A percentile compares a stretch with the other conserved stretches of the same genome.
Conservation (phyloP, 1,284 basidiomycete species). For the Lentinus polychrous region DNA sequence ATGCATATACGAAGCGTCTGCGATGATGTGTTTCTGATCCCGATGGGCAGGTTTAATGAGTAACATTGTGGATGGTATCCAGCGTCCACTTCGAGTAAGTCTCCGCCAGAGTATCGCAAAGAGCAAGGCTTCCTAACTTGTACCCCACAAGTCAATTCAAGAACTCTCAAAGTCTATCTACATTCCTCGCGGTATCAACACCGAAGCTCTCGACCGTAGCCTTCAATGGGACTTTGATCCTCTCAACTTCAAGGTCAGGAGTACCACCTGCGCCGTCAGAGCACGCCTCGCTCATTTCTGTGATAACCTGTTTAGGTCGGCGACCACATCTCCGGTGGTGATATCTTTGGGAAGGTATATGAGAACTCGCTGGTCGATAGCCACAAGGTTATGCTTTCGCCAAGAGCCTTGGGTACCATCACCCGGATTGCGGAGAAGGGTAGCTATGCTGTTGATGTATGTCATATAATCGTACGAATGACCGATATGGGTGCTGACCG, state of each 20-base stretch:
- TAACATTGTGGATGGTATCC: constrained; percentile 98
- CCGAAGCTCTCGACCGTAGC: constrained; percentile 85
- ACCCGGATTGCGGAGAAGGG: constrained; percentile 94
- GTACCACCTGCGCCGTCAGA: not conserved
- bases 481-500: constrained; percentile 4
- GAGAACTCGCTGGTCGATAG: constrained; percentile 96
- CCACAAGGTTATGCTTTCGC: constrained; percentile 96
- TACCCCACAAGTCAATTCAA: constrained; percentile 73
- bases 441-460: constrained; percentile 85
- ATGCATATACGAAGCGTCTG: constrained; percentile 14
- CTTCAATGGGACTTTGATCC: constrained; percentile 97
- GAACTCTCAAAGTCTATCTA: constrained; percentile 97
- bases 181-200: constrained; percentile 98
- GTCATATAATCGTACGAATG: constrained; percentile 21
- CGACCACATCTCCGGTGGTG: constrained; percentile 95
- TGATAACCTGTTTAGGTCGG: constrained; percentile 59
- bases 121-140: constrained; percentile 14
- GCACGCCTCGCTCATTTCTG: not conserved
- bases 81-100: constrained; percentile 79
- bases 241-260: constrained; percentile 62
- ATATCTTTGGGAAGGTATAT: constrained; percentile 93
- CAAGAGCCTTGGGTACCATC: constrained; percentile 92
- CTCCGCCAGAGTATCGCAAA: constrained; percentile 9
- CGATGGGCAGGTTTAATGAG: constrained; percentile 82
- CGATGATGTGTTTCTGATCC: not conserved